Evolutionary conservation across 2,329 filamentous ascomycete species (phyloP).

Genomic region (Colletotrichum tamarilloi): DNA sequence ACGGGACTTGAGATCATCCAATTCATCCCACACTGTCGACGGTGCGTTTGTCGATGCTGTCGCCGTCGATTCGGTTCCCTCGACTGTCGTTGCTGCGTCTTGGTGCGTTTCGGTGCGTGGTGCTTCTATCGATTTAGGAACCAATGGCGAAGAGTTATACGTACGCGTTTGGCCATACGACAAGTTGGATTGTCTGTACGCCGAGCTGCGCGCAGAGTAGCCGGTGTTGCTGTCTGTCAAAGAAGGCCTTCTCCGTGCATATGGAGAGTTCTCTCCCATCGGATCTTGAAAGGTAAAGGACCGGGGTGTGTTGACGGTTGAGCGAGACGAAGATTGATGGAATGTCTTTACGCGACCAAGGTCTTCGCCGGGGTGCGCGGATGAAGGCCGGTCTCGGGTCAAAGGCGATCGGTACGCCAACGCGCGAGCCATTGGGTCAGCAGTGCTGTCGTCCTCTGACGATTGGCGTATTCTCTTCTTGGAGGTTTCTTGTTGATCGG

Average conservation of each 20-base stretch:
- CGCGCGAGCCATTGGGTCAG: conserved; percentile 53
- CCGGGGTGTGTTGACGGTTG: conserved; percentile 61
- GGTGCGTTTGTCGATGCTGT: conserved; percentile 88
- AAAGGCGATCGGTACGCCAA: conserved; percentile 54
- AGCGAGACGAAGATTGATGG: conserved; percentile 42
- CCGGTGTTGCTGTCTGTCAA: conserved; percentile 59
- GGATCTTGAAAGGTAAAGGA: conserved; percentile 60
- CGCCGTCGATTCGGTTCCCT: conserved; percentile 86
- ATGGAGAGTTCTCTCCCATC: conserved; percentile 37
- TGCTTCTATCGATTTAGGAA: conserved; percentile 55
- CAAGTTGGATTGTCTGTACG: conserved; percentile 53
- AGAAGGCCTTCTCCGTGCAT: conserved; percentile 53
- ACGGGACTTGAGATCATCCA: conserved; percentile 93
- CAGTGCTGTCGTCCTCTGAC: conserved; percentile 53
- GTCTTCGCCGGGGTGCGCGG: conserved; percentile 51
- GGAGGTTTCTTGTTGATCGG: conserved; percentile 65
- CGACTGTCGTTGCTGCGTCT: conserved; percentile 56
- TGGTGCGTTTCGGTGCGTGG: conserved; percentile 48
- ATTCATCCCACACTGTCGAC: conserved; percentile 96
- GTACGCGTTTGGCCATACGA: conserved; percentile 54
- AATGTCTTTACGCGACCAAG: conserved; percentile 46
- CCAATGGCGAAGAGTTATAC: conserved; percentile 71
- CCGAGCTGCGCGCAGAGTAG: conserved; percentile 53
- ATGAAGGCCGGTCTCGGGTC: conserved; percentile 55
- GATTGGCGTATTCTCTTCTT: conserved; percentile 48